A percentile compares a stretch with the other conserved stretches of the same genome.
phyloP scores from a whole-genome alignment of 2,329 filamentous ascomycete species.

The Calonectria leucothoes region DNA sequence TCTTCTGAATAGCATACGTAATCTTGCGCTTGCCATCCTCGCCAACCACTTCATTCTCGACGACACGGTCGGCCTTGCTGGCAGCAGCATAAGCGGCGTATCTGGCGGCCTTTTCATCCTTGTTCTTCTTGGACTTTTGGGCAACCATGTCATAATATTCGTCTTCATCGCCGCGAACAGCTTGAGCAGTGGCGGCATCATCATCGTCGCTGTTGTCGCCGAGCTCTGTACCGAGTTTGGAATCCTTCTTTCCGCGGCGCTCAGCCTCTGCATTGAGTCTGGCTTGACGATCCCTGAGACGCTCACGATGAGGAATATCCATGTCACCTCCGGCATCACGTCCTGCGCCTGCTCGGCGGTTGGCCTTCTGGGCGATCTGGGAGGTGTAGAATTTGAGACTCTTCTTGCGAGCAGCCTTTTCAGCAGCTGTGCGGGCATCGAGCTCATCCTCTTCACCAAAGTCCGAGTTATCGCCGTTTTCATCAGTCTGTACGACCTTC shows the following conservation, averaged over 20 bases:
- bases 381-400: slow-evolving; percentile 97
- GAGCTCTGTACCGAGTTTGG: slow-evolving; percentile 73
- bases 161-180: slow-evolving; percentile 69
- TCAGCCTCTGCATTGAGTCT: slow-evolving; percentile 91
- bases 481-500: slow-evolving; percentile 50
- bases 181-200: slow-evolving; percentile 65
- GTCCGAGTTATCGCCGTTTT: slow-evolving; percentile 78
- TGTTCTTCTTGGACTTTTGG: slow-evolving; percentile 75
- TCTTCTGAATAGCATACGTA: slow-evolving; percentile 94
- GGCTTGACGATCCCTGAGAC: slow-evolving; percentile 85
- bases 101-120: slow-evolving; percentile 75
- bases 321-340: slow-evolving; percentile 82
- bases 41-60: slow-evolving; percentile 77
- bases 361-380: slow-evolving; percentile 94
- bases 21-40: slow-evolving; percentile 92
- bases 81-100: slow-evolving; percentile 69
- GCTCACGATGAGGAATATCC: slow-evolving; percentile 89
- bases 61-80: slow-evolving; percentile 71
- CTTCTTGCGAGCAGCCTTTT: slow-evolving; percentile 92
- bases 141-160: slow-evolving; percentile 94
- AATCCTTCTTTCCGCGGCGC: slow-evolving; percentile 77
- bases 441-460: slow-evolving; percentile 91
- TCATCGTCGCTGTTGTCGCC: slow-evolving; percentile 76
- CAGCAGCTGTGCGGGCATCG: slow-evolving; percentile 81
- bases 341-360: slow-evolving; percentile 80